These are phyloP conservation scores for Chalciporus sp. DNA, from an alignment of 1,284 basidiomycete species.

Conservation along the genomic window DNA sequence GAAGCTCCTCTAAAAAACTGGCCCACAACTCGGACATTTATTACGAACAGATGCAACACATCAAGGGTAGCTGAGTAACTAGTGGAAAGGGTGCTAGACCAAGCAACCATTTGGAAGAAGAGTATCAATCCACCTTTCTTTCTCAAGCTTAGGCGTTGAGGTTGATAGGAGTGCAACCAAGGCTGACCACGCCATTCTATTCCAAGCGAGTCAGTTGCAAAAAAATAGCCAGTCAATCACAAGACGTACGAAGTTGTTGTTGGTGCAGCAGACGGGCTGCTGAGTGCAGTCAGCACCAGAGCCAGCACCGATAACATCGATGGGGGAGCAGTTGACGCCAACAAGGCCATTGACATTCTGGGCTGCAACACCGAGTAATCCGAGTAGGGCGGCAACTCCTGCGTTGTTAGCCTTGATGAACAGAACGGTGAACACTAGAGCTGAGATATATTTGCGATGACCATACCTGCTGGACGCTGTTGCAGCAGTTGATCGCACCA, in stretches of 20 bases:
- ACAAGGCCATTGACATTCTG: conserved; percentile 1
- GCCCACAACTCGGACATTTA: no score
- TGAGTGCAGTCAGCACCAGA: conserved; percentile 15
- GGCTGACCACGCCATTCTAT: conserved; percentile 26
- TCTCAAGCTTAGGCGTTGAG: conserved; percentile 6
- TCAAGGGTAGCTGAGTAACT: no score
- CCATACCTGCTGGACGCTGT: background rate
- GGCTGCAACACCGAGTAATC: background rate
- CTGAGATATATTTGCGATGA: background rate
- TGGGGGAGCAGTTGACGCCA: conserved; percentile 6
- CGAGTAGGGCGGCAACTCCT: accelerated
- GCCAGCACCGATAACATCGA: conserved; percentile 1
- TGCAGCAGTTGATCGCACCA: conserved; percentile 16
- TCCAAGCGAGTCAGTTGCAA: no score
- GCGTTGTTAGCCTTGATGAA: background rate
- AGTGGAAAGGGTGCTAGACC: no score
- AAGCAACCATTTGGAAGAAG: no score
- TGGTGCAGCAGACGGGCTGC: conserved; percentile 8
- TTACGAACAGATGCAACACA: no score
- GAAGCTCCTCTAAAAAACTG: no score
- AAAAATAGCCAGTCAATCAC: no score
- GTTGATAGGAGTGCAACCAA: conserved; percentile 36
- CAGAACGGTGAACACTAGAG: no score
- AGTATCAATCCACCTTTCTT: no score
- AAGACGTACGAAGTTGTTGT: conserved; percentile 3